Base-by-base conservation (phyloP, 805 yeast species). In the Helenozyma baotianmanensis region DNA sequence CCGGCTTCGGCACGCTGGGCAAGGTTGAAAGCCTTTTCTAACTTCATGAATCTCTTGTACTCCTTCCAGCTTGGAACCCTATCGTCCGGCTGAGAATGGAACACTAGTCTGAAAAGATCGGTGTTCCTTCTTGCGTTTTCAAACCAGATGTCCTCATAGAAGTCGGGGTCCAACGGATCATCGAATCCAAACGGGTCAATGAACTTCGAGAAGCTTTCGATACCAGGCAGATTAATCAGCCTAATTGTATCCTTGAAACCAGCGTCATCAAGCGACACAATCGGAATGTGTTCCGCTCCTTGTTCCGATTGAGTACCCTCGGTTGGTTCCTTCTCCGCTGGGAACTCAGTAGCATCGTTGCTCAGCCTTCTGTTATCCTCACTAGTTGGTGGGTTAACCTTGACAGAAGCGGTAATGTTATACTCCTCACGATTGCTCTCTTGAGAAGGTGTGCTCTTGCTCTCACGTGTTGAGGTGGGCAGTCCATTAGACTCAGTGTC, bases 71-170 rank as follows among this genome's bases (percentile, higher is more conserved):
- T 74, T 15, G 70, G 70, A n/a, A 90, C 97, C 6, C 76, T 68
- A 54, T 90, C 87, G 58, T 92, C 98, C 0, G 99, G 99, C 53
- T 94, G 98, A 41, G 86, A 78, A 43, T 89, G 89, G 71, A 92
- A 92, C 1, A 92, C 84, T 56, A 82, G 68, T 40, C 96, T 70
- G 62, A 75, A 92, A 2, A 94, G 63, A 38, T 75, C 69, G 0
- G 97, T 87, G 51, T 92, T 92, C 48, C 89, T 71, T 33, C 82
- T 64, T 0, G 98, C 97, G 48, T 76, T 77, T 4, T 80, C 80
- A 53, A 70, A 74, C 96, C 96, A 90, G 6, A 80, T 55, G 47
- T 87, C 96, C 47, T 84, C 89, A 50, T 78, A 86, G 54, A 92
- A 92, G 2, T 74, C 75, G n/a, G 75, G 82, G 38, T 73, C 76